Percentiles rank a stretch among this genome's conserved stretches.
Conservation (phyloP, 305 asterid genomes). For the Plantago coronopus region DNA sequence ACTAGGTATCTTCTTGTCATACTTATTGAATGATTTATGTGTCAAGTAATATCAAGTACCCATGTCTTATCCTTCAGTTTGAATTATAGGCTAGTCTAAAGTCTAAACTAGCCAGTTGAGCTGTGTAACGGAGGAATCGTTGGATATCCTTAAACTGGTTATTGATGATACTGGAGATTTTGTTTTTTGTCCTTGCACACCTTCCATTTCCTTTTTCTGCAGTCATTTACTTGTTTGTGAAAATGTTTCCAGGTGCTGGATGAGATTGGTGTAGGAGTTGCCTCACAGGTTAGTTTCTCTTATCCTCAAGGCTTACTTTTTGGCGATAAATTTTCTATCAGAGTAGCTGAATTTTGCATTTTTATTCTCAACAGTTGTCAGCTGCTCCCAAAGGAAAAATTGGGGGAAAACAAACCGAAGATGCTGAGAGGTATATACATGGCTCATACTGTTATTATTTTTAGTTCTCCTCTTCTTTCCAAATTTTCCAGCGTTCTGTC, state of each 20-base stretch:
- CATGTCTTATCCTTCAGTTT: background rate
- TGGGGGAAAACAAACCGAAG: conserved; percentile 58
- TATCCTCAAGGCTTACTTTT: background rate
- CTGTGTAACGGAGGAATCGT: background rate
- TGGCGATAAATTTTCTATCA: background rate
- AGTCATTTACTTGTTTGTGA: conserved; percentile 19
- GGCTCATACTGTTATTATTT: background rate
- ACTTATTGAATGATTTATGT: background rate
- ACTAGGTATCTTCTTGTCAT: background rate
- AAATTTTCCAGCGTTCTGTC: background rate
- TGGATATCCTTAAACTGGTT: background rate
- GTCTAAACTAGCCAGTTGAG: conserved; percentile 3
- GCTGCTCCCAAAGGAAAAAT: conserved; percentile 88
- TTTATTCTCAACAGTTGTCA: conserved; percentile 51
- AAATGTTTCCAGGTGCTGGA: conserved; percentile 65
- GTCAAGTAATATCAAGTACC: background rate
- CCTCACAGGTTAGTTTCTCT: conserved; percentile 69
- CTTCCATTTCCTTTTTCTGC: background rate
- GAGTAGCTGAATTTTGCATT: conserved; percentile 14
- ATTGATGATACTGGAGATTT: background rate
- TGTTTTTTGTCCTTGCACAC: background rate
- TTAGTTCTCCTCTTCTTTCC: background rate
- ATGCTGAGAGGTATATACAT: conserved; percentile 52
- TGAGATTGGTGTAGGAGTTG: conserved; percentile 86
- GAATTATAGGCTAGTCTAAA: conserved; percentile 6